Base-by-base conservation (phyloP, 1,284 basidiomycete genomes). In the Tilletia setariae region DNA sequence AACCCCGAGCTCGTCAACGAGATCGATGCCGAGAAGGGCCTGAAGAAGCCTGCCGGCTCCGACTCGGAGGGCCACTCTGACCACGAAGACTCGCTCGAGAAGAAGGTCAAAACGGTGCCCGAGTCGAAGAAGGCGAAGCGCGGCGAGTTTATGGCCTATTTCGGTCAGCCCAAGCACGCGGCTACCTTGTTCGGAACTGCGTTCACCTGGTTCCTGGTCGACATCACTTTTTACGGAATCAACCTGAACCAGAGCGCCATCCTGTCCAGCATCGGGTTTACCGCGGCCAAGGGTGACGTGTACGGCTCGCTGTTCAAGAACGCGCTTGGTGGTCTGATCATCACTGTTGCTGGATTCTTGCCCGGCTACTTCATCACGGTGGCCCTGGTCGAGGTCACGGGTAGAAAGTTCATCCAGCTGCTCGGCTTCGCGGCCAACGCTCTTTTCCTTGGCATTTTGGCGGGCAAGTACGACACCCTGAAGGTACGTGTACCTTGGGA, bases 211-310 rank as follows among this genome's bases (percentile, higher is more conserved):
- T 83, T 79, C 73, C 76, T 76, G 7, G 79, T 84, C 51, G 90
- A 92, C 87, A 88, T 92, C 70, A 85, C 83, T 32, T 93, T 93
- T 85, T 82, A 90, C 81, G 91, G 91, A 70, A 86, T 93, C 83
- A 91, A 90, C 68, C 86, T 93, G 69, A 93, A 93, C 85, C 90
- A 89, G 8, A 87, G 87, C 61, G 89, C 89, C 78, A 86, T 87
- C 67, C 83, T 87, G 59, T 88, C 89, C 74, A 89, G 88, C 75
- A 88, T 90, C 74, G 89, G 86, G 65, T 87, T 86, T 81, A 82
- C 83, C 67, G 81, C 68, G 23, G 82, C 83, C 7, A 76, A 79
- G 56, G 80, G 82, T 68, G 56, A 61, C 16, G 56, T 35, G 56
- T 79, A 72, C 68, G 65, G 67, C 67, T 79, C 86, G 78, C 86